Base-by-base conservation (phyloP, 805 yeast species). In the Saccharomycopsis vini region DNA sequence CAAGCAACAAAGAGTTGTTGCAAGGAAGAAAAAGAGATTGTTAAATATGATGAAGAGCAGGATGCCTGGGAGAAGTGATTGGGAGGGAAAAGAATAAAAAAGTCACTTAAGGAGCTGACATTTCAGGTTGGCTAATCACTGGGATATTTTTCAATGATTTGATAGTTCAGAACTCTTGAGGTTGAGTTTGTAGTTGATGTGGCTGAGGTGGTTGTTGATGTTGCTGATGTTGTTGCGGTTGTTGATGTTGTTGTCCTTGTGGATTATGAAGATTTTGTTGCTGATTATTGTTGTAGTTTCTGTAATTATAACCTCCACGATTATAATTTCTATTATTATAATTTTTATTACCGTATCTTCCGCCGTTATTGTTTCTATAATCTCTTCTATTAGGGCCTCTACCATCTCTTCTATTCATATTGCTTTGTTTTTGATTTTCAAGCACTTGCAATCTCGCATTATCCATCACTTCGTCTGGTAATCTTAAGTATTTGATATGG, bases 401-500 rank as follows among this genome's bases (percentile, higher is more conserved):
- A 32, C 47, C 51, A 29, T 43, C 41, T 16, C 40, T 53, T 55
- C 53, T 60, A 51, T 57, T 61, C 56, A 56, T 60, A 52, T 66
- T 65, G 58, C 66, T 68, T 28, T 42, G 37, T 50, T 73, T 71
- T 64, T 69, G 64, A 57, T 68, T 65, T 56, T 72, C 63, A 51
- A 67, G 61, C 52, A 72, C 74, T 53, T 76, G 82, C 52, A 79
- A 84, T 57, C 79, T 81, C 50, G 84, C 83, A 50, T 77, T 75
- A 53, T 80, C 88, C 68, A 84, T 83, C 34, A 81, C 68, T 55
- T 77, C 82, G 53, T 83, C 85, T 23, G 85, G 86, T 59, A 84
- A 68, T 62, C 86, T 77, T 51, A 84, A 69, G 54, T 77, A 78
- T 58, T 83, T 84, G 63, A 87, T 82, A 55, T 84, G 90, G 51